Base-by-base conservation (phyloP, 228 moss, liverwort and hornwort species). In the Sphagnum fallax region DNA sequence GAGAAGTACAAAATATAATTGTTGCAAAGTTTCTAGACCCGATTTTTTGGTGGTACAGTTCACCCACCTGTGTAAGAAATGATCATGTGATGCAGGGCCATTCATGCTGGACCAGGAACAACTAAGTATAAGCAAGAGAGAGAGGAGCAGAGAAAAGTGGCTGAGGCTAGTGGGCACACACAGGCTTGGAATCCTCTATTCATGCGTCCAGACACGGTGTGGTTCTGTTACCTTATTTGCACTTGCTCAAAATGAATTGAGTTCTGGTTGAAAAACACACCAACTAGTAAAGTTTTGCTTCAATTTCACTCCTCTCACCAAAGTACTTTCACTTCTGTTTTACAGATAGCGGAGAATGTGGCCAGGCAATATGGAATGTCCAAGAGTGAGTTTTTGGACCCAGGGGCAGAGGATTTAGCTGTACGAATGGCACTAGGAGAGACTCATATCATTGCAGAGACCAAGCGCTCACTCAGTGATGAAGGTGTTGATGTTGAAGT, bases 381-480 rank as follows among this genome's bases (percentile, higher is more conserved):
- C 49, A 98, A 93, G 77, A 90, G 93, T 81, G 92, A 98, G 70
- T 92, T 92, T 80, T 63, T 98, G 73, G 98, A 98, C 81, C 93
- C 93, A n/a, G 88, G 82, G 73, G 98, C 91, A 68, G 90, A 87
- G 53, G 93, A 98, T 83, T 81, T 98, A 75, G 98, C 98, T 49
- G 98, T 98, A 70, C 88, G 98, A 71, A 91, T 98, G 93, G 98
- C 98, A 14, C 79, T 98, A 60, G 98, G 98, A 65, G 98, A 98
- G 78, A 98, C 98, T 32, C 93, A 98, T 47, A 87, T 98, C 6
- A 98, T 98, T 77, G 93, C 93, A 14, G 93, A 98, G 81, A 98
- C 98, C 50, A 98, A 93, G 72, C 83, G 92, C 67, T 86, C 98
- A 64, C 82, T 98, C 65, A 81, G 76, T 75, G 80, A 91, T 51